These are phyloP conservation scores for Didymella sp. DNA, from an alignment of 2,329 filamentous ascomycete species.

Conservation along the genomic window DNA sequence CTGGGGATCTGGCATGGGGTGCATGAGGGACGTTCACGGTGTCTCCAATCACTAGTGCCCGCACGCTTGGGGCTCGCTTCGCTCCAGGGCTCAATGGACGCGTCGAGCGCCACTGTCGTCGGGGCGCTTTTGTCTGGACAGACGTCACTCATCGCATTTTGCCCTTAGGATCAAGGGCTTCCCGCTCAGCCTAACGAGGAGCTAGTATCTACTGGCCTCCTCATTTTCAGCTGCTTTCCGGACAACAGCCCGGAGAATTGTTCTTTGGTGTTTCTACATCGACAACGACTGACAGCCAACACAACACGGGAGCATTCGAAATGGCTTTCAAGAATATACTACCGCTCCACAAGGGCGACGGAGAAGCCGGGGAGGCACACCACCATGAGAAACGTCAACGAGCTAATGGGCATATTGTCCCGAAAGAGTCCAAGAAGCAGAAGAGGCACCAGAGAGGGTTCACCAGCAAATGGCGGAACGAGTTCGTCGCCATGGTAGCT, in stretches of 20 bases:
- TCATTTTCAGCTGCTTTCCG: background rate
- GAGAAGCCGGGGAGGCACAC: background rate
- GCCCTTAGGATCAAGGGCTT: background rate
- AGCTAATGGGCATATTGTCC: slow-evolving; percentile 14
- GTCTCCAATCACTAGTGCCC: slow-evolving; percentile 13
- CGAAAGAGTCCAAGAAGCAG: slow-evolving; percentile 5
- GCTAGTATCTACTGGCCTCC: background rate
- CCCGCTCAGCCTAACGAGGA: background rate
- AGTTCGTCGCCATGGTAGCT: slow-evolving; percentile 45
- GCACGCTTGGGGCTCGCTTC: background rate
- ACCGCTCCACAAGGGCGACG: slow-evolving; percentile 18
- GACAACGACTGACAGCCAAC: too few relatives aligned
- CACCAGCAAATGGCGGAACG: slow-evolving; percentile 42
- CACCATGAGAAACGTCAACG: slow-evolving; percentile 15
- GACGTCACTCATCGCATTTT: slow-evolving; percentile 12
- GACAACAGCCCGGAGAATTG: background rate
- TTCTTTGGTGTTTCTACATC: background rate
- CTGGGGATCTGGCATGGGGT: slow-evolving; percentile 1
- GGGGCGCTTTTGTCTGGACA: slow-evolving; percentile 16
- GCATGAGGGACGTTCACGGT: slow-evolving; percentile 6
- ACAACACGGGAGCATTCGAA: background rate
- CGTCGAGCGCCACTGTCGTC: slow-evolving; percentile 12
- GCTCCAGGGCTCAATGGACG: slow-evolving; percentile 1
- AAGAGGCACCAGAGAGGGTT: slow-evolving; percentile 3
- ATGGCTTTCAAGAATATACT: slow-evolving; percentile 18